Conservation (phyloP, 352 stramenopile species). For the Globisporangium nagaii region DNA sequence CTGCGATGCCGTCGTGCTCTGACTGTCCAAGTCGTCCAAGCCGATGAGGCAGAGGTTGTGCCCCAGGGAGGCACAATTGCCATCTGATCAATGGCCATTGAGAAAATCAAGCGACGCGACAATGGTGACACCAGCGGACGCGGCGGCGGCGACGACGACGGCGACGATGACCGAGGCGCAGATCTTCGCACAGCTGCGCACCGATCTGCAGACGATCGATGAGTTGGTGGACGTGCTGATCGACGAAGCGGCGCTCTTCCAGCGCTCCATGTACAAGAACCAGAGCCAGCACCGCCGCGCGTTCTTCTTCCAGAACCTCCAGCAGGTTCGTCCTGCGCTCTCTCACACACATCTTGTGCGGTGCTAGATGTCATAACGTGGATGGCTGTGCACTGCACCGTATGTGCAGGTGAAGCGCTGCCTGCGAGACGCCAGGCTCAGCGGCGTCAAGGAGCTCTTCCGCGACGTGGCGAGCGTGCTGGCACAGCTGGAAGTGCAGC, state of each 20-base stretch:
- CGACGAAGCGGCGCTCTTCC: constrained; percentile 63
- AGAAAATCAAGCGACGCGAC: constrained; percentile 8
- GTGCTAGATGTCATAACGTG: no score
- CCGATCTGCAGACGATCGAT: constrained; percentile 30
- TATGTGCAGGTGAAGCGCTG: constrained; percentile 51
- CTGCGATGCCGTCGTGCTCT: no score
- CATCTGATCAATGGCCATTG: not conserved
- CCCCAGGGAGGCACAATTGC: no score
- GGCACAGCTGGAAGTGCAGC: constrained; percentile 32
- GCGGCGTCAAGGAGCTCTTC: constrained; percentile 34
- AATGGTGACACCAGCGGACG: not conserved
- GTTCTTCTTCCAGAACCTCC: constrained; percentile 77
- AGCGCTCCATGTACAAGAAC: constrained; percentile 86
- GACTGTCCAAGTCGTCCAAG: no score
- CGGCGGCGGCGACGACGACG: not conserved
- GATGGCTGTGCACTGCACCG: no score
- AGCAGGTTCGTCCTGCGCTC: constrained; percentile 27
- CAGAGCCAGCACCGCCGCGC: constrained; percentile 81
- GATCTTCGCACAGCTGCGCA: constrained; percentile 29
- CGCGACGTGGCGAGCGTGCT: constrained; percentile 32
- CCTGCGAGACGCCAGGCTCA: constrained; percentile 40
- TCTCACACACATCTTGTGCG: not conserved
- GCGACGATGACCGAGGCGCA: constrained; percentile 12
- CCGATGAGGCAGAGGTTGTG: no score
- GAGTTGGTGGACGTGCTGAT: constrained; percentile 29